Evolutionary conservation across 106 monocot species (phyloP).

Genomic region (Platanthera zijinensis): DNA sequence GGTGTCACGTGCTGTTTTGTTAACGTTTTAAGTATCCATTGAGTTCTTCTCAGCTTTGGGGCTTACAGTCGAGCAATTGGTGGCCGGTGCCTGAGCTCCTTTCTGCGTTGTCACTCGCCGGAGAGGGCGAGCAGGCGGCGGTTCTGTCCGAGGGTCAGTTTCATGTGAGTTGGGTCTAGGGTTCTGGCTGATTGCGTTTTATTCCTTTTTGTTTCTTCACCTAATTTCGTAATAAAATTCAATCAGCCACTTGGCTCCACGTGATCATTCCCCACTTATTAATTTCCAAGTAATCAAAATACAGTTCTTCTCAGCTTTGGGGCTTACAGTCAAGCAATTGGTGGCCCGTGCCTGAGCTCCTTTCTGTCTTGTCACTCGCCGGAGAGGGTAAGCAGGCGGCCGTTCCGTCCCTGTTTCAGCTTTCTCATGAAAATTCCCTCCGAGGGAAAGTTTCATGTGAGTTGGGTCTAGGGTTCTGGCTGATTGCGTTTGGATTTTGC

Average conservation of each 20-base stretch:
- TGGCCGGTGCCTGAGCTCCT: neutral
- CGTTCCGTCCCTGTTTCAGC: neutral
- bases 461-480: slow-evolving; percentile 2
- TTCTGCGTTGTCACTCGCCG: neutral
- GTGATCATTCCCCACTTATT: neutral
- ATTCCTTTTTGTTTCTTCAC: too few species aligned
- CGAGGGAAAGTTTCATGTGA: neutral
- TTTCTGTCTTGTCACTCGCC: neutral
- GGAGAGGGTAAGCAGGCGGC: slow-evolving; percentile 5
- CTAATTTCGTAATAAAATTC: too few species aligned
- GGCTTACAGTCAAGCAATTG: neutral
- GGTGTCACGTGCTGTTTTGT: slow-evolving; percentile 16
- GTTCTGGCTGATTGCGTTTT: too few species aligned
- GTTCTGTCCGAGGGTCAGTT: too few species aligned
- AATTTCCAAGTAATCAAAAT: neutral
- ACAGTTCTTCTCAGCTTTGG: neutral
- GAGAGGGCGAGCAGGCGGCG: too few species aligned
- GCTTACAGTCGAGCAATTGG: neutral
- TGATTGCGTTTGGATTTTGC: neutral
- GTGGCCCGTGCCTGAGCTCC: neutral
- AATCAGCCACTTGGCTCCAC: too few species aligned
- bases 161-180: too few species aligned
- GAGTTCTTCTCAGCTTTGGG: neutral
- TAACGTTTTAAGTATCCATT: neutral
- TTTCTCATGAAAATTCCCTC: neutral